These are phyloP conservation scores for Suillus subaureus DNA, from an alignment of 768 basidiomycete genomes.

Conservation along the genomic window DNA sequence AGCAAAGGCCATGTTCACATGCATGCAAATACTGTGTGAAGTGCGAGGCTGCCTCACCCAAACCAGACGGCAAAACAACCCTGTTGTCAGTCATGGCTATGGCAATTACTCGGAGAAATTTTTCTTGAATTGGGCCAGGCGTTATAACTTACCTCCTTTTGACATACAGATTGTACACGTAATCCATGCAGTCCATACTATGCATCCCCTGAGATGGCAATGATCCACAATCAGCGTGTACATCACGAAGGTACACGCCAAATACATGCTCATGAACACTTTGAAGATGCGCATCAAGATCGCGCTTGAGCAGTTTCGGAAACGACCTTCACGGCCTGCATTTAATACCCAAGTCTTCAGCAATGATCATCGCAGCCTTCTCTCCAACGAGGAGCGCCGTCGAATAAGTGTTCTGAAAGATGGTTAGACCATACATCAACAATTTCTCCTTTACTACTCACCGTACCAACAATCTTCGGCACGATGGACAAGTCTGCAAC, in stretches of 20 bases:
- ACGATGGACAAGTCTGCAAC: slow-evolving; percentile 19
- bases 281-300: not conserved
- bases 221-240: not conserved
- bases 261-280: not conserved
- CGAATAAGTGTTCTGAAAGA: slow-evolving; percentile 42
- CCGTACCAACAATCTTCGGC: slow-evolving; percentile 35
- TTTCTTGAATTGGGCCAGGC: not conserved
- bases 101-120: no score
- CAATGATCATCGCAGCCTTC: slow-evolving; percentile 63
- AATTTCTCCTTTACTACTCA: slow-evolving; percentile 11
- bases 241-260: not conserved
- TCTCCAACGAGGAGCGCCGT: slow-evolving; percentile 53
- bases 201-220: not conserved
- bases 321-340: not conserved
- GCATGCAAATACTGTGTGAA: no score
- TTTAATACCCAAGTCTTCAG: slow-evolving; percentile 47
- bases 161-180: not conserved
- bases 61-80: no score
- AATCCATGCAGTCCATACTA: not conserved
- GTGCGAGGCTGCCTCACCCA: no score
- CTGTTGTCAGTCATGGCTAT: no score
- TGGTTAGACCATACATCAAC: not conserved
- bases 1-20: no score
- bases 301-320: not conserved
- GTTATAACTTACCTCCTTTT: not conserved